These are phyloP conservation scores for Chlamydomonas applanata DNA, from an alignment of 139 green algal species.

Conservation along the genomic window DNA sequence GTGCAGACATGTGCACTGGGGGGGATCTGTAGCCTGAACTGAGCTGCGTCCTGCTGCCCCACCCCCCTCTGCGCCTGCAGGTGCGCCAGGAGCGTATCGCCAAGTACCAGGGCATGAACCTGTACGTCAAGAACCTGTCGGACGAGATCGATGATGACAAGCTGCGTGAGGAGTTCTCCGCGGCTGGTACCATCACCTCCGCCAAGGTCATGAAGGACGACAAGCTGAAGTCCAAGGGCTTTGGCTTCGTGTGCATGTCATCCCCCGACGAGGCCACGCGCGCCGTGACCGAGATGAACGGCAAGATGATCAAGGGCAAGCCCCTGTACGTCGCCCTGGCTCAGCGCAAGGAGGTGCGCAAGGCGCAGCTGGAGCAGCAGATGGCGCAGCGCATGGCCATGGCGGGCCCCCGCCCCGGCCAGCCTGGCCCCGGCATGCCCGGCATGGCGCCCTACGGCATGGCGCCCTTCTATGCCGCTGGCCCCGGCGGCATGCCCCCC, in stretches of 20 bases:
- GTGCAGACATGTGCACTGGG: no score
- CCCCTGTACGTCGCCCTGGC: conserved; percentile 90
- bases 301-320: conserved; percentile 82
- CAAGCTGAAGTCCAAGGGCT: conserved; percentile 74
- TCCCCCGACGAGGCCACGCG: conserved; percentile 78
- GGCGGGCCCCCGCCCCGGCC: conserved; percentile 9
- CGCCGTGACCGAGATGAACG: conserved; percentile 86
- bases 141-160: conserved; percentile 79
- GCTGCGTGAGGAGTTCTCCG: conserved; percentile 42
- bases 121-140: conserved; percentile 92
- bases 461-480: conserved; percentile 49
- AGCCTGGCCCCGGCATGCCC: conserved; percentile 14
- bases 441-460: conserved; percentile 42
- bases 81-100: conserved; percentile 62
- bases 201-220: conserved; percentile 88
- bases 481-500: conserved; percentile 19
- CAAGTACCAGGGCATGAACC: conserved; percentile 89
- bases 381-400: conserved; percentile 50
- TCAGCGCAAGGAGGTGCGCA: conserved; percentile 80
- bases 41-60: no score
- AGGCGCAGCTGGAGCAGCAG: conserved; percentile 76
- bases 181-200: conserved; percentile 81
- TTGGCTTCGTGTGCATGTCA: conserved; percentile 94
- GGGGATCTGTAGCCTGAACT: no score
- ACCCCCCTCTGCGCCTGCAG: background rate